A percentile compares a stretch with the other conserved stretches of the same genome.
These are phyloP conservation scores for Talaromyces trachyspermus DNA, from an alignment of 495 filamentous ascomycete species.

Conservation along the genomic window DNA sequence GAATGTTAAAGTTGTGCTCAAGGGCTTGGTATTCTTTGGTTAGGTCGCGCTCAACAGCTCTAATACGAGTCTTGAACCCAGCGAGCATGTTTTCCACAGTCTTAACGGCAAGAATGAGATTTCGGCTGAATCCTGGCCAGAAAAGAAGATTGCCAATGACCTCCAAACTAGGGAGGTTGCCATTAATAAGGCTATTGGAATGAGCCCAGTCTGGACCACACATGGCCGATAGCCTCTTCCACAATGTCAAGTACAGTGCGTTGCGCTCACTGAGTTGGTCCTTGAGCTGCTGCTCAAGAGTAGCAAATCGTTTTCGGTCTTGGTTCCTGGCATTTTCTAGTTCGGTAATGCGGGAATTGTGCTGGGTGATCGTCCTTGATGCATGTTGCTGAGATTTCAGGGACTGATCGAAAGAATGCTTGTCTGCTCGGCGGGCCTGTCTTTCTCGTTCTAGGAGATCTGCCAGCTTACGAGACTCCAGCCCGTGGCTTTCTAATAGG, in stretches of 20 bases:
- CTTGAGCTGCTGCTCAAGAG: constrained; percentile 68
- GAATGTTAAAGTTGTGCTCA: constrained; percentile 69
- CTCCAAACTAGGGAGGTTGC: constrained; percentile 74
- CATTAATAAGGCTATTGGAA: constrained; percentile 80
- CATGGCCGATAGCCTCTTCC: constrained; percentile 77
- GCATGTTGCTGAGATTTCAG: constrained; percentile 81
- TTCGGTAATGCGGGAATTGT: constrained; percentile 75
- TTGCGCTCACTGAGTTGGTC: constrained; percentile 89
- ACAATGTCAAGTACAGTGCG: constrained; percentile 72
- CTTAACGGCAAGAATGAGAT: constrained; percentile 79
- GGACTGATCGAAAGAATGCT: constrained; percentile 76
- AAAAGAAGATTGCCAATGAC: constrained; percentile 65
- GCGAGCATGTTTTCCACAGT: constrained; percentile 74
- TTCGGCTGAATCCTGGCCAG: constrained; percentile 80
- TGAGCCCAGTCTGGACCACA: constrained; percentile 92
- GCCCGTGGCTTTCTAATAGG: constrained; percentile 79
- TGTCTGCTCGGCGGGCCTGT: constrained; percentile 72
- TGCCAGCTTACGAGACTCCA: constrained; percentile 76
- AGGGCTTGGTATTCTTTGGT: constrained; percentile 85
- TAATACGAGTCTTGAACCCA: constrained; percentile 74
- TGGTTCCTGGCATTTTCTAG: constrained; percentile 66
- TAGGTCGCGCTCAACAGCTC: constrained; percentile 76
- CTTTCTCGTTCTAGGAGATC: constrained; percentile 91
- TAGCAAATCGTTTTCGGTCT: constrained; percentile 65
- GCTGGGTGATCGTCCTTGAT: constrained; percentile 70